These are phyloP conservation scores for Ciborinia camelliae DNA, from an alignment of 2,329 filamentous ascomycete genomes.

Conservation along the genomic window DNA sequence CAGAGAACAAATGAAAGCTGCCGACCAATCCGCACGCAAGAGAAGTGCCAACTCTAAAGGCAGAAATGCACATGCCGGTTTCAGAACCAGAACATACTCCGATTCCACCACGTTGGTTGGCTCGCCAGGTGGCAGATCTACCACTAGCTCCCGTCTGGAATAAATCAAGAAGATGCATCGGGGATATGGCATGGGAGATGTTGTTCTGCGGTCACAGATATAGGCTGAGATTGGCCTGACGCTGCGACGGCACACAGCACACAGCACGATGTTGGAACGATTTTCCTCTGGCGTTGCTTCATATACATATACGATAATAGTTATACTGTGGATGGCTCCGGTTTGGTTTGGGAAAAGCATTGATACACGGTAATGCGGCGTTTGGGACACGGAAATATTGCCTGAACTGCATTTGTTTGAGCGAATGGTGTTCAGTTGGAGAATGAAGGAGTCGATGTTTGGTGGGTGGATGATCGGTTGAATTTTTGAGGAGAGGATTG, in stretches of 20 bases:
- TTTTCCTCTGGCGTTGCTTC: neutral
- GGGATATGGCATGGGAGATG: no score
- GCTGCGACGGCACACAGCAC: neutral
- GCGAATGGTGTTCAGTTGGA: neutral
- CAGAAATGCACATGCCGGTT: constrained; percentile 21
- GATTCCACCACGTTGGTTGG: neutral
- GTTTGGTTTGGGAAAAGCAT: neutral
- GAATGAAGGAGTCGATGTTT: neutral
- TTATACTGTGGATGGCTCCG: neutral
- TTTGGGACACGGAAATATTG: neutral
- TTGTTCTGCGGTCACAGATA: neutral
- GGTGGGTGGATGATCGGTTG: neutral
- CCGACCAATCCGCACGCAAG: constrained; percentile 44
- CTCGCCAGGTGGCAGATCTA: neutral
- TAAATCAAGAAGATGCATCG: no score
- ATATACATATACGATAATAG: neutral
- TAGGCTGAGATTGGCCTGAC: neutral
- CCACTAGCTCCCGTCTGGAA: neutral
- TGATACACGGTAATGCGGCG: neutral
- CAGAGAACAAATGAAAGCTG: constrained; percentile 61
- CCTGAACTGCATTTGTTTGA: neutral
- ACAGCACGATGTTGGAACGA: neutral
- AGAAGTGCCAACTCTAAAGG: constrained; percentile 17
- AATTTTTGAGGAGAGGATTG: neutral
- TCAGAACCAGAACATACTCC: constrained; percentile 6